Evolutionary conservation across 1,284 basidiomycete genomes (phyloP).

Genomic region (Baeospora myosura): DNA sequence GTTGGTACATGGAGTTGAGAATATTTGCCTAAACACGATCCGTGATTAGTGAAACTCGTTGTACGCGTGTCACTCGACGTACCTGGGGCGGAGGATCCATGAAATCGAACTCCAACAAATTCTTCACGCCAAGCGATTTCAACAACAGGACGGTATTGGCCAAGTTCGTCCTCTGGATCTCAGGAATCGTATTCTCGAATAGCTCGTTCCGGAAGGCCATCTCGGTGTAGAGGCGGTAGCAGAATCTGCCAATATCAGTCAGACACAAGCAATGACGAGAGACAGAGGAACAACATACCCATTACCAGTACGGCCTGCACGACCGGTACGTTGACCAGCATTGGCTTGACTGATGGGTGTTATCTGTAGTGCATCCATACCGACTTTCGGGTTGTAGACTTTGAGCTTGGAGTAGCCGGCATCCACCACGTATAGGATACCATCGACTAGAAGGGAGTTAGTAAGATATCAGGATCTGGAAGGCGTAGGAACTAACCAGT

Average conservation of each 20-base stretch:
- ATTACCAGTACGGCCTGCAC: constrained; percentile 92
- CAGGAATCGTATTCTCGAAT: constrained; percentile 92
- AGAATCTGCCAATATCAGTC: constrained; percentile 51
- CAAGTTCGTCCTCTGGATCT: constrained; percentile 96
- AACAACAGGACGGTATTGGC: constrained; percentile 93
- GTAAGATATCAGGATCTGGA: constrained; percentile 12
- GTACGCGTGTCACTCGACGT: constrained; percentile 42
- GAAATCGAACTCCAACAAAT: constrained; percentile 97
- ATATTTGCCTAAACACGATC: constrained; percentile 67
- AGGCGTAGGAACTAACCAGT: constrained; percentile 50
- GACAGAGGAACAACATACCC: constrained; percentile 49
- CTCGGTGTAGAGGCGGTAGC: constrained; percentile 88
- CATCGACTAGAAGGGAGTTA: constrained; percentile 65
- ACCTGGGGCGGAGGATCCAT: constrained; percentile 97
- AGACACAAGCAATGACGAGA: constrained; percentile 8
- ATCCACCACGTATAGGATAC: constrained; percentile 96
- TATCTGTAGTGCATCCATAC: constrained; percentile 98
- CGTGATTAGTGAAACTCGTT: constrained; percentile 38
- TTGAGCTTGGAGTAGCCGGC: constrained; percentile 96
- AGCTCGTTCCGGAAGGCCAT: constrained; percentile 86
- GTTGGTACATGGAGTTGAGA: constrained; percentile 97
- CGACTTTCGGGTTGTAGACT: constrained; percentile 98
- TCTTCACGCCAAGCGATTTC: constrained; percentile 94
- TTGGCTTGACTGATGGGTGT: constrained; percentile 99
- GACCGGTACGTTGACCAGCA: constrained; percentile 90